A percentile compares a stretch with the other conserved stretches of the same genome.
Evolutionary conservation across 2,329 filamentous ascomycete genomes (phyloP).

Genomic region (Epichloe uncinata): DNA sequence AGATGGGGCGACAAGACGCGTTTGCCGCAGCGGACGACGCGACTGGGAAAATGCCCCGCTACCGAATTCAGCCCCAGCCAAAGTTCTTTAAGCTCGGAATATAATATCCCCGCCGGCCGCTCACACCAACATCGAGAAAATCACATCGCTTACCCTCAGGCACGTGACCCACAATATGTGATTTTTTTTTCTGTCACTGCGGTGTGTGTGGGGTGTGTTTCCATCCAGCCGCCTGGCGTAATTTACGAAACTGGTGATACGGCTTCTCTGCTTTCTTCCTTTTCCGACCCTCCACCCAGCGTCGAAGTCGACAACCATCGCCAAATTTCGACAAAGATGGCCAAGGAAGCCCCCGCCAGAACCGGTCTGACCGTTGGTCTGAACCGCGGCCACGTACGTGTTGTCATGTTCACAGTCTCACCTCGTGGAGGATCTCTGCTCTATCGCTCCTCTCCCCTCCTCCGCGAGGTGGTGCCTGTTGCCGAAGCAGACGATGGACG

Average conservation of each 20-base stretch:
- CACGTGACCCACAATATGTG: conserved; percentile 17
- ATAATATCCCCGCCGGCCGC: not conserved
- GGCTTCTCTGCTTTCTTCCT: conserved; percentile 7
- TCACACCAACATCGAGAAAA: not conserved
- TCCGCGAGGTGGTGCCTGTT: conserved; percentile 15
- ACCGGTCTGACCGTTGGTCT: conserved; percentile 47
- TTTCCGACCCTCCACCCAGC: conserved; percentile 16
- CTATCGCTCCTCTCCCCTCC: conserved; percentile 10
- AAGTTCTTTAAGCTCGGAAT: not conserved
- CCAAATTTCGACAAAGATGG: conserved; percentile 34
- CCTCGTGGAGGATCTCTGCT: conserved; percentile 63
- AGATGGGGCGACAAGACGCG: not conserved
- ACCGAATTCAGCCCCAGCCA: not conserved
- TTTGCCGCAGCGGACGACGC: not conserved
- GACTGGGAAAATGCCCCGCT: conserved; percentile 1
- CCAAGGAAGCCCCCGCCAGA: conserved; percentile 44
- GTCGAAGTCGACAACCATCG: conserved; percentile 17
- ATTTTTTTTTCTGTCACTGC: not conserved
- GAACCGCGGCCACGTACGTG: conserved; percentile 53
- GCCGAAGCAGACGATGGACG: conserved; percentile 46
- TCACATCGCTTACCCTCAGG: conserved; percentile 9
- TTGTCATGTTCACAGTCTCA: conserved; percentile 38
- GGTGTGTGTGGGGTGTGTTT: not conserved
- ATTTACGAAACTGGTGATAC: conserved; percentile 5
- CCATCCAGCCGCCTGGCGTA: conserved; percentile 10